A percentile compares a stretch with the other conserved stretches of the same genome.
Evolutionary conservation across 192 early-diverging fungal genomes (phyloP).

Genomic region (Piromyces sp.): DNA sequence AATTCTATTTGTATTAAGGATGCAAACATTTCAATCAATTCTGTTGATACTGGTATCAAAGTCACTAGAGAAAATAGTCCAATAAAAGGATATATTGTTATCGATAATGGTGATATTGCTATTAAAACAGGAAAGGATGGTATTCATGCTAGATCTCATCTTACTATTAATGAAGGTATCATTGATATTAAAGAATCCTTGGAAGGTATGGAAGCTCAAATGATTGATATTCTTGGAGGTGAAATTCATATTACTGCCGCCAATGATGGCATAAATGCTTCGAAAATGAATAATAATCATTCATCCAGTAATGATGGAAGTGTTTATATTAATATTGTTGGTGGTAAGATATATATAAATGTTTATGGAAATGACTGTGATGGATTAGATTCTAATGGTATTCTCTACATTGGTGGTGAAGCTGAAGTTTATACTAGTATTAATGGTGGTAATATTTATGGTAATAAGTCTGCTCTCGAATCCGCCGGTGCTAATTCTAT

Average conservation of each 20-base stretch:
- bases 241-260: background rate
- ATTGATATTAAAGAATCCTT: background rate
- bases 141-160: background rate
- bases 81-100: background rate
- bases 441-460: background rate
- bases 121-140: background rate
- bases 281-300: no score
- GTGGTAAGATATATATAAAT: background rate
- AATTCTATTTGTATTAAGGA: background rate
- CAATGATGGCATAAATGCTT: background rate
- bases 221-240: background rate
- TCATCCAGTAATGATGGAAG: no score
- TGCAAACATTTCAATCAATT: background rate
- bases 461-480: background rate
- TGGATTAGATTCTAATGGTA: background rate
- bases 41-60: background rate
- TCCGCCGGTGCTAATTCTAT: background rate
- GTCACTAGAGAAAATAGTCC: background rate
- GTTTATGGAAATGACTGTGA: background rate
- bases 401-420: background rate
- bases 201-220: background rate
- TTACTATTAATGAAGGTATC: background rate
- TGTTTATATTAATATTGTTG: background rate
- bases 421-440: background rate
- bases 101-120: background rate